A percentile compares a stretch with the other conserved stretches of the same genome.
These are phyloP conservation scores for Coprinopsis marcescibilis DNA, from an alignment of 768 basidiomycete genomes.

Conservation along the genomic window DNA sequence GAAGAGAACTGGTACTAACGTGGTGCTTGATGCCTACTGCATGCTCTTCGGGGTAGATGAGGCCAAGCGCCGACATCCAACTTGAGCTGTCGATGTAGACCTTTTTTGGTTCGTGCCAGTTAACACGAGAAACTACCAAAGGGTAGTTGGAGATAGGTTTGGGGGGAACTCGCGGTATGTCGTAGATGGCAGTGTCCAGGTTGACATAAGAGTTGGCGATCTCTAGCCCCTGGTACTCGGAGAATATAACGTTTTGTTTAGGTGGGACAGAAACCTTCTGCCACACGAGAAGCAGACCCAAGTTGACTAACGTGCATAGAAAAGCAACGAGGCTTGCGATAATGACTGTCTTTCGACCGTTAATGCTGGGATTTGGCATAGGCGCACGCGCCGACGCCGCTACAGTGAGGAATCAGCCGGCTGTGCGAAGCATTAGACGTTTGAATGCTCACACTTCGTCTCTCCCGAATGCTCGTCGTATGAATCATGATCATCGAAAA, in stretches of 20 bases:
- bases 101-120: background rate
- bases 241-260: background rate
- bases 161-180: background rate
- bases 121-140: background rate
- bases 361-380: background rate
- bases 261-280: background rate
- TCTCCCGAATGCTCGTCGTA: background rate
- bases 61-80: slow-evolving; percentile 6
- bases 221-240: background rate
- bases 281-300: background rate
- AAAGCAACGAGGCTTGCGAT: background rate
- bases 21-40: background rate
- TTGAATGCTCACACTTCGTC: background rate
- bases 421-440: background rate
- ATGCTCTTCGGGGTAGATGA: slow-evolving; percentile 12
- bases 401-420: background rate
- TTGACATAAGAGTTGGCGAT: background rate
- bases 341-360: background rate
- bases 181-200: slow-evolving; percentile 3
- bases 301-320: background rate
- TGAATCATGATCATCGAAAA: background rate
- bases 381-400: background rate
- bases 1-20: background rate
- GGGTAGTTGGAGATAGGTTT: background rate
- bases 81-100: slow-evolving; percentile 6